These are phyloP conservation scores for Aaosphaeria arxii DNA, from an alignment of 2,329 filamentous ascomycete genomes.

Conservation along the genomic window DNA sequence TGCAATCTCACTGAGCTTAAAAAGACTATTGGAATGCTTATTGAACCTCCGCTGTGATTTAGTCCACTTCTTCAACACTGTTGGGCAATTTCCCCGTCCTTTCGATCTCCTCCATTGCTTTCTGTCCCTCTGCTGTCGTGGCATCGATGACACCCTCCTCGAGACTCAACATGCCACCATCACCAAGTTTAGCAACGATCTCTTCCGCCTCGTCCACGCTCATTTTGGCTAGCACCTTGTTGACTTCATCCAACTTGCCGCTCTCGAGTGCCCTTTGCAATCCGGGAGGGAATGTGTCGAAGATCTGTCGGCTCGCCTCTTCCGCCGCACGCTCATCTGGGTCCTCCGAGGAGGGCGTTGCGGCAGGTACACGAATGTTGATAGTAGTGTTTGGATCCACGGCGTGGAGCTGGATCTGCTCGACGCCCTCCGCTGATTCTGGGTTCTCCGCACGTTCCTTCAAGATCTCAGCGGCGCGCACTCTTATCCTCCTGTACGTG, in stretches of 20 bases:
- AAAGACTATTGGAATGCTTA: no score
- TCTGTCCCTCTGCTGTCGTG: constrained; percentile 81
- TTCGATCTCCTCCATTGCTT: constrained; percentile 69
- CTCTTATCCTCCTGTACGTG: constrained; percentile 80
- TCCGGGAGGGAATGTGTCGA: constrained; percentile 77
- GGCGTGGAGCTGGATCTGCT: constrained; percentile 96
- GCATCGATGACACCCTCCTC: constrained; percentile 95
- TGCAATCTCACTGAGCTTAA: no score
- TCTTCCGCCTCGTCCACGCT: constrained; percentile 84
- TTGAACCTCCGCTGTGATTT: no score
- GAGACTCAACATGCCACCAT: constrained; percentile 85
- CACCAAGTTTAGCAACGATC: constrained; percentile 73
- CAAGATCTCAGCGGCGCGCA: constrained; percentile 69
- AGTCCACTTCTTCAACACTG: no score
- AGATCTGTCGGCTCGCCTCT: constrained; percentile 66
- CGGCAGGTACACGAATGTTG: constrained; percentile 76
- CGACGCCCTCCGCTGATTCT: constrained; percentile 63
- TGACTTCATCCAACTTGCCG: constrained; percentile 86
- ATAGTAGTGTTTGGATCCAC: constrained; percentile 92
- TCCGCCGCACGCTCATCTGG: constrained; percentile 58
- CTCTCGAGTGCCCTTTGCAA: constrained; percentile 79
- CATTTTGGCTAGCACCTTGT: constrained; percentile 85
- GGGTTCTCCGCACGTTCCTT: constrained; percentile 53
- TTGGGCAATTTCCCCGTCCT: constrained; percentile 34
- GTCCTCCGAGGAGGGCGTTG: constrained; percentile 38